phyloP scores from a whole-genome alignment of 1,284 basidiomycete genomes.

The Pseudozyma hubeiensis region DNA sequence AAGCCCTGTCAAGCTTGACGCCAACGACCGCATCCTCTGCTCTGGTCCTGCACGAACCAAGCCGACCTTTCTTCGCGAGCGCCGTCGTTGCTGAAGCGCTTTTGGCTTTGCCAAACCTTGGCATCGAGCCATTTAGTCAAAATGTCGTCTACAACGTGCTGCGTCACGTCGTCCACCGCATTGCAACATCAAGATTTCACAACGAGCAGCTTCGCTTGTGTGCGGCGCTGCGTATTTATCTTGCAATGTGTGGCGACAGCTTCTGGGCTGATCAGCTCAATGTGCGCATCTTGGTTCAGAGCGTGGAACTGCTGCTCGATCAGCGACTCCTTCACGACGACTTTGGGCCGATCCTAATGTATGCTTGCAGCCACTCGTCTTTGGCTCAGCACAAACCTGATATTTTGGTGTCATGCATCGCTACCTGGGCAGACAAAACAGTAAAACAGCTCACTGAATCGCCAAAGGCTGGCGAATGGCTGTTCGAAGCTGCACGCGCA shows the following conservation, averaged over 20 bases:
- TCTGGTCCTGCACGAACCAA: constrained; percentile 40
- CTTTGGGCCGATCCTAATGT: constrained; percentile 77
- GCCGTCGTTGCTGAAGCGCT: constrained; percentile 24
- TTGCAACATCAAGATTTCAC: constrained; percentile 80
- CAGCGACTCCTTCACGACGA: constrained; percentile 78
- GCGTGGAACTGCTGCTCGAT: constrained; percentile 76
- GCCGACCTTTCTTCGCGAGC: constrained; percentile 37
- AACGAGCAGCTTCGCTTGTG: constrained; percentile 85
- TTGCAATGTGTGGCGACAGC: constrained; percentile 40
- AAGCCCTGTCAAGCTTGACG: constrained; percentile 17
- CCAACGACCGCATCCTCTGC: not conserved
- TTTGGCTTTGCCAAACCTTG: constrained; percentile 8
- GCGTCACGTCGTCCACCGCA: constrained; percentile 78
- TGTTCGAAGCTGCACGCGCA: constrained; percentile 27
- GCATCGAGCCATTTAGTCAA: constrained; percentile 17
- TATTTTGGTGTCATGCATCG: constrained; percentile 28
- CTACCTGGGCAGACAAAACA: constrained; percentile 19
- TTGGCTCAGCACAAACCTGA: constrained; percentile 13
- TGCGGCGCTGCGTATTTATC: constrained; percentile 74
- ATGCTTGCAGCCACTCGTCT: constrained; percentile 29
- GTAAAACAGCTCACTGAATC: constrained; percentile 1
- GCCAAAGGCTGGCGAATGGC: constrained; percentile 12
- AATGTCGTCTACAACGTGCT: constrained; percentile 47
- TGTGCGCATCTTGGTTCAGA: constrained; percentile 74
- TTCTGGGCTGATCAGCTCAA: constrained; percentile 44